Conservation (phyloP, 2,329 filamentous ascomycete species). For the Penicillium sp. region DNA sequence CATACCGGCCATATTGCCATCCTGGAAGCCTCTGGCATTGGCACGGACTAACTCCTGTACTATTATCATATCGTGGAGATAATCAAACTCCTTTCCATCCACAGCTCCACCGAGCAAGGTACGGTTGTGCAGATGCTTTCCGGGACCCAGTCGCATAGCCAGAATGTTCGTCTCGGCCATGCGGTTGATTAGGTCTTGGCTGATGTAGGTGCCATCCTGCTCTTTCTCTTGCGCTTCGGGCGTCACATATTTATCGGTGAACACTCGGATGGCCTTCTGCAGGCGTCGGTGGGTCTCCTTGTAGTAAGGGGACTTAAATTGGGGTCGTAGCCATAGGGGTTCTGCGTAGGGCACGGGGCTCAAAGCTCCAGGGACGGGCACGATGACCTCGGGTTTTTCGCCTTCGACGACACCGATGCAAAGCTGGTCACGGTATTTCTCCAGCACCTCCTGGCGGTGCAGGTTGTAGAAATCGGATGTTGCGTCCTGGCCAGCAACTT, state of each 20-base stretch:
- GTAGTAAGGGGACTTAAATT: slow-evolving; percentile 79
- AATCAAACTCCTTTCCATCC: slow-evolving; percentile 79
- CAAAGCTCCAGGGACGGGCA: slow-evolving; percentile 68
- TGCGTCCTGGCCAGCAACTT: slow-evolving; percentile 79
- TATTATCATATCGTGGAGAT: slow-evolving; percentile 79
- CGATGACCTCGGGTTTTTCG: slow-evolving; percentile 73
- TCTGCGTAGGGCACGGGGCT: slow-evolving; percentile 80
- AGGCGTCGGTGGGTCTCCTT: slow-evolving; percentile 69
- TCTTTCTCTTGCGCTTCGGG: slow-evolving; percentile 77
- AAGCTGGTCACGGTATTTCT: slow-evolving; percentile 70
- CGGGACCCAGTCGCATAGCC: slow-evolving; percentile 80
- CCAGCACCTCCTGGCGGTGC: slow-evolving; percentile 83
- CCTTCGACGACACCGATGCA: slow-evolving; percentile 73
- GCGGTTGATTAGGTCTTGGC: slow-evolving; percentile 68
- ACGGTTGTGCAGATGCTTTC: slow-evolving; percentile 74
- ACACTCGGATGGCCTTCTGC: slow-evolving; percentile 68
- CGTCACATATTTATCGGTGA: slow-evolving; percentile 68
- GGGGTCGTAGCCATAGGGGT: slow-evolving; percentile 74
- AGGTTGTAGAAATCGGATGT: slow-evolving; percentile 88
- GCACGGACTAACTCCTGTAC: slow-evolving; percentile 70
- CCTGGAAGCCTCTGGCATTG: slow-evolving; percentile 77
- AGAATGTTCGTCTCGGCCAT: slow-evolving; percentile 74
- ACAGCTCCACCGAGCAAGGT: slow-evolving; percentile 67
- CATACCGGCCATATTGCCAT: slow-evolving; percentile 86
- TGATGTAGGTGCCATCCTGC: slow-evolving; percentile 68